These are phyloP conservation scores for Serendipita indica DNA, from an alignment of 768 basidiomycete genomes.

Conservation along the genomic window DNA sequence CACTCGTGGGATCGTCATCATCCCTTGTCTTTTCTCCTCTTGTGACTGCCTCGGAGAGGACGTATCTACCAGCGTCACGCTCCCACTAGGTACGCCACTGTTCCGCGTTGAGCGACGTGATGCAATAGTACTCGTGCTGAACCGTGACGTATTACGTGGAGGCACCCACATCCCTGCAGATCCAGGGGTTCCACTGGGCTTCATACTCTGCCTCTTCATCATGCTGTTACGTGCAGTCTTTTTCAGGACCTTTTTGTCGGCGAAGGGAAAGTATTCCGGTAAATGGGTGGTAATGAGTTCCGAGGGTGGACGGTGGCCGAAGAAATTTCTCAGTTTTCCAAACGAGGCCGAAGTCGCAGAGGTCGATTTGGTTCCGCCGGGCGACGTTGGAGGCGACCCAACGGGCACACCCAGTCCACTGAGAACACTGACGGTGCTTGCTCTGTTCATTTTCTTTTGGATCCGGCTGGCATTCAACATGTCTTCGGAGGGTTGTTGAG, in stretches of 20 bases:
- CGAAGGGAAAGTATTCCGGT: constrained; percentile 87
- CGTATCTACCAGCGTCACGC: not conserved
- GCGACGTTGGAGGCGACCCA: constrained; percentile 40
- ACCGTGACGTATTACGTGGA: constrained; percentile 33
- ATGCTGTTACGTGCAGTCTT: constrained; percentile 84
- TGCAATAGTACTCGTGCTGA: constrained; percentile 47
- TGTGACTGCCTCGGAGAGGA: not conserved
- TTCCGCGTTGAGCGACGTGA: constrained; percentile 15
- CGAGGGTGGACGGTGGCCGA: constrained; percentile 92
- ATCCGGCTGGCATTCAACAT: not conserved
- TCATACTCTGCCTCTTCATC: constrained; percentile 42
- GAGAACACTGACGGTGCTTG: constrained; percentile 87
- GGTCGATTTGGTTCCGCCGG: constrained; percentile 9
- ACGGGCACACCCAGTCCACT: constrained; percentile 81
- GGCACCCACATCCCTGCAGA: constrained; percentile 27
- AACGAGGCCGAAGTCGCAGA: constrained; percentile 7
- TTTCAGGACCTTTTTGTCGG: constrained; percentile 81
- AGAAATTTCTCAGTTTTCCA: constrained; percentile 78
- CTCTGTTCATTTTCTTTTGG: constrained; percentile 61
- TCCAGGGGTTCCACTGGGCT: constrained; percentile 32
- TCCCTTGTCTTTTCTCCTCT: constrained; percentile 4
- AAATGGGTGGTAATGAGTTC: constrained; percentile 93
- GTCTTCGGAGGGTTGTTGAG: constrained; percentile 22
- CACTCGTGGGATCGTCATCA: constrained; percentile 1
- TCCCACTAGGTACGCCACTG: not conserved